Base-by-base conservation (phyloP, 2,329 filamentous ascomycete genomes). In the Dothistroma septosporum region DNA sequence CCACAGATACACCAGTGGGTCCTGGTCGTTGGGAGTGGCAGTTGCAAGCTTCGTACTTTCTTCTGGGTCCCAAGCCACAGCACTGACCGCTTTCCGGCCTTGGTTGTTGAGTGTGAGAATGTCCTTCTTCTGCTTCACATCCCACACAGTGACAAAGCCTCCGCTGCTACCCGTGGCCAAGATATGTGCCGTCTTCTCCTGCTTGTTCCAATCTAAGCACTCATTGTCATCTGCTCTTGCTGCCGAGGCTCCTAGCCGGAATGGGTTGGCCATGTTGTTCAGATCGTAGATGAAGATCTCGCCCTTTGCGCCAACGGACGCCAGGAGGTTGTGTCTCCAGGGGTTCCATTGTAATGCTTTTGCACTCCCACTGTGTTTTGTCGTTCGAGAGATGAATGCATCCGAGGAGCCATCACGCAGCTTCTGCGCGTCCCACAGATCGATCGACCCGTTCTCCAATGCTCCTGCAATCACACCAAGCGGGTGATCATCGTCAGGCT, bases 321-420 rank as follows among this genome's bases (percentile, higher is more conserved):
- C 93, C 52, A 99, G 83, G 61, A 97, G 88, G 72, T 97, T 92
- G 31, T 92, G 87, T 74, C 92, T 89, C 76, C 91, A 84, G 11
- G 93, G 92, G 77, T 99, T 99, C 84, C 97, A 99, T 76, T 99
- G 92, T 63, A 99, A 81, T 31, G 94, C 87, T 78, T 97, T 97
- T 78, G 97, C 92, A 19, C 93, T 85, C 22, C 93, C 94, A 53
- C 85, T 92, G 77, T 99, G 94, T 77, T 97, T 96, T 55, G 87
- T 87, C 33, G 91, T 92, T 74, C 90, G 86, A 67, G 91, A 92
- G 71, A 97, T 87, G 67, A 91, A 82, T n/a, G 92, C 86, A 75
- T 95, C 90, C 64, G 82, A 81, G 56, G 64, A 63, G 46, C 63
- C 63, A 46, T 69, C 77, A 59, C 82, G 76, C 66, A 88, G 77